Percentiles rank a stretch among this genome's conserved stretches.
Evolutionary conservation across 192 early-diverging fungal genomes (phyloP).

Genomic region (Backusella morwellensis): DNA sequence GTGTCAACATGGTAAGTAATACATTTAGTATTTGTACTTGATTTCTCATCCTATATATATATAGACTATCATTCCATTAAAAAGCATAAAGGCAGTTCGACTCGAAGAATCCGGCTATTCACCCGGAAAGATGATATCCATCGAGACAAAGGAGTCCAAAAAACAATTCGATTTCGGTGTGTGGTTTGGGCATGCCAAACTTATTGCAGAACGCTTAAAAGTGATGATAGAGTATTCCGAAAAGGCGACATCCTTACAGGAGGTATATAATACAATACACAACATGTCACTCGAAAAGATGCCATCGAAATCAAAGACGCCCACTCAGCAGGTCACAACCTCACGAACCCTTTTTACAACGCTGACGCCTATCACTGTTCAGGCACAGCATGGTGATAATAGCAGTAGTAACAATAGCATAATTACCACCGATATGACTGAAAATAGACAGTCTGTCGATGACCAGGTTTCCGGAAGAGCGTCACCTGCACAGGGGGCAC

Average conservation of each 20-base stretch:
- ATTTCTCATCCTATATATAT: background rate
- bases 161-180: conserved; percentile 15
- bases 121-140: conserved; percentile 14
- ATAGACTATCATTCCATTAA: conserved; percentile 42
- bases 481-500: conserved; percentile 21
- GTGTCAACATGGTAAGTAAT: conserved; percentile 52
- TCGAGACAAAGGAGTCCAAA: background rate
- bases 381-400: conserved; percentile 1
- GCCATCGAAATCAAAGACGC: conserved; percentile 5
- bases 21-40: background rate
- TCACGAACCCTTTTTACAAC: conserved; percentile 13
- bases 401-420: background rate
- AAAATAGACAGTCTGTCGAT: background rate
- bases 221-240: conserved; percentile 16
- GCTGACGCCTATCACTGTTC: conserved; percentile 20
- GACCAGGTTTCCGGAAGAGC: background rate
- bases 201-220: conserved; percentile 14
- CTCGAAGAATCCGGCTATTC: conserved; percentile 16
- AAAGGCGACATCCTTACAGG: conserved; percentile 11
- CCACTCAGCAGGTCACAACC: conserved; percentile 10
- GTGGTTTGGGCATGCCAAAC: conserved; percentile 22
- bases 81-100: conserved; percentile 40
- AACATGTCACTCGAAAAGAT: background rate
- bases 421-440: background rate
- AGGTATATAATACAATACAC: background rate